Conservation (phyloP, 108 stramenopile species). For the Pelagomonas calceolata region DNA sequence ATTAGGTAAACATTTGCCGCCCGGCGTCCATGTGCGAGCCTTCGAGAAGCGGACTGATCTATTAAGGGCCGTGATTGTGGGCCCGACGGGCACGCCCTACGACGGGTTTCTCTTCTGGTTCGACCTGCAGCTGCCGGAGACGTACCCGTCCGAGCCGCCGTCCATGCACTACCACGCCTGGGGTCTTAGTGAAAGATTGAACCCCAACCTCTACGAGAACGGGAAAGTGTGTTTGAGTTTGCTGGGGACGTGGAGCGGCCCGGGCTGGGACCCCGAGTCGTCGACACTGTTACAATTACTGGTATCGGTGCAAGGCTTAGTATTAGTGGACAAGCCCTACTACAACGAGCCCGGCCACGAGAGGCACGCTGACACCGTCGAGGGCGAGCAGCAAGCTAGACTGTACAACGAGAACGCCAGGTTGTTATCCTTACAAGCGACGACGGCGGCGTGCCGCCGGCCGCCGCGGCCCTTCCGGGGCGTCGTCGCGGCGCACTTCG, state of each 20-base stretch:
- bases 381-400: slow-evolving; percentile 7
- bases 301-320: slow-evolving; percentile 70
- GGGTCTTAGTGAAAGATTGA: neutral
- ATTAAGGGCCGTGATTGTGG: slow-evolving; percentile 47
- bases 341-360: slow-evolving; percentile 77
- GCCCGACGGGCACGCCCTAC: neutral
- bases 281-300: slow-evolving; percentile 73
- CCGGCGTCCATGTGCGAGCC: neutral
- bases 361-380: slow-evolving; percentile 3
- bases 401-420: slow-evolving; percentile 3
- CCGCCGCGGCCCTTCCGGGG: slow-evolving; percentile 8
- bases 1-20: neutral
- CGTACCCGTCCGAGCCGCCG: slow-evolving; percentile 75
- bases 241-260: slow-evolving; percentile 63
- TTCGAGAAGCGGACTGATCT: slow-evolving; percentile 16
- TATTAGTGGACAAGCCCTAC: slow-evolving; percentile 73
- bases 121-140: slow-evolving; percentile 59
- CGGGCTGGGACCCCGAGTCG: slow-evolving; percentile 58
- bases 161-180: slow-evolving; percentile 38
- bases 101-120: slow-evolving; percentile 61
- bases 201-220: neutral
- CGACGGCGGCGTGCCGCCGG: neutral
- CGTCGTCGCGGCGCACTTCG: slow-evolving; percentile 10
- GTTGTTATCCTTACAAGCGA: slow-evolving; percentile 6
- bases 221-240: slow-evolving; percentile 38